Conservation (phyloP, 2,329 filamentous ascomycete species). For the Magnaporthiopsis incrustans region DNA sequence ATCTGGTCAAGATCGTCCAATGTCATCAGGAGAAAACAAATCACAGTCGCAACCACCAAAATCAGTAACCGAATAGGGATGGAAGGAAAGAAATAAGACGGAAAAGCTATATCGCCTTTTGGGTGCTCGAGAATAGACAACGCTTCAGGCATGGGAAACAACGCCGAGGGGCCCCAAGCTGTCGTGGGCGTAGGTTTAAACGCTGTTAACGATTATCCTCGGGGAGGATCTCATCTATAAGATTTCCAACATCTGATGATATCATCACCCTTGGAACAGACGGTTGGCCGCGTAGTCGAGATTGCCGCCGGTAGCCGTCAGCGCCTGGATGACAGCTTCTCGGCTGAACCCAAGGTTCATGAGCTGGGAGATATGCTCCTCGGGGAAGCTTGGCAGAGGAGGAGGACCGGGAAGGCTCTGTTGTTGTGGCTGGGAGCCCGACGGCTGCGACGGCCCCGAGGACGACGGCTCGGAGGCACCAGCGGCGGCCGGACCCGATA, state of each 20-base stretch:
- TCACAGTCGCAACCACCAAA: no score
- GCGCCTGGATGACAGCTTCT: conserved; percentile 67
- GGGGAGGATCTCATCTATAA: background rate
- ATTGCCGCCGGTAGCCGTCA: conserved; percentile 78
- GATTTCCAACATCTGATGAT: background rate
- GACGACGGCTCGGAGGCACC: conserved; percentile 12
- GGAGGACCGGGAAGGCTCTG: conserved; percentile 19
- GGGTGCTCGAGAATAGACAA: background rate
- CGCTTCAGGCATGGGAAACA: background rate
- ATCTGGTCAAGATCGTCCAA: background rate
- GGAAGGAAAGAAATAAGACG: background rate
- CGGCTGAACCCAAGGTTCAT: conserved; percentile 69
- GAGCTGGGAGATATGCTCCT: conserved; percentile 67
- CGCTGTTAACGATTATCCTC: background rate
- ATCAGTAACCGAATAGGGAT: no score
- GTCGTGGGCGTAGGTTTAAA: background rate
- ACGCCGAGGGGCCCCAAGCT: background rate
- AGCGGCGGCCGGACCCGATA: conserved; percentile 43
- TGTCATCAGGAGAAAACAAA: background rate
- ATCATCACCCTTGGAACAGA: conserved; percentile 50
- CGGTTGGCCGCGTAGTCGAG: conserved; percentile 82
- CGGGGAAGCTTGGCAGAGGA: conserved; percentile 33
- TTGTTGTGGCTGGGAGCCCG: conserved; percentile 15
- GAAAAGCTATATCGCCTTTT: background rate
- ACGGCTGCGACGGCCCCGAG: conserved; percentile 15